These are phyloP conservation scores for Phytophthora pinifolia DNA, from an alignment of 352 stramenopile species.

Conservation along the genomic window DNA sequence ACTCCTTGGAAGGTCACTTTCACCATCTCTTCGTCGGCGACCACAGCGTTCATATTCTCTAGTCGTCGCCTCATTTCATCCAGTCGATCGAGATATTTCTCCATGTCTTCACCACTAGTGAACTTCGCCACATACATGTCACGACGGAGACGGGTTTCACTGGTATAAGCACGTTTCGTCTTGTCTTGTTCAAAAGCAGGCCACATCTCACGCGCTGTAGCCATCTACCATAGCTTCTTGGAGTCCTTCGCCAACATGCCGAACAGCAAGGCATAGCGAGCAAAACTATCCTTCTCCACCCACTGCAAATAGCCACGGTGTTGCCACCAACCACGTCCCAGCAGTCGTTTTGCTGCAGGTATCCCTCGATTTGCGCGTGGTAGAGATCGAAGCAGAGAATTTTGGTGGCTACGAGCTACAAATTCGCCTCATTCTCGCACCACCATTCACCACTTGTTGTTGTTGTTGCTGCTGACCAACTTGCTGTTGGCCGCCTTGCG, in stretches of 20 bases:
- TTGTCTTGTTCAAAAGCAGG: slow-evolving; percentile 1
- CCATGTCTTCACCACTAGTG: slow-evolving; percentile 2
- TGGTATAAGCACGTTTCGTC: slow-evolving; percentile 6
- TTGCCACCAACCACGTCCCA: neutral
- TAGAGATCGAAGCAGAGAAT: slow-evolving; percentile 5
- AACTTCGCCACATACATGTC: slow-evolving; percentile 9
- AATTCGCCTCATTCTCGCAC: neutral
- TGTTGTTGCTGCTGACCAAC: neutral
- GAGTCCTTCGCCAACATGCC: slow-evolving; percentile 4
- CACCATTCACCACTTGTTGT: slow-evolving; percentile 7
- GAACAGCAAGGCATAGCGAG: slow-evolving; percentile 1
- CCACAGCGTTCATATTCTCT: slow-evolving; percentile 11
- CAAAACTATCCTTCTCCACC: slow-evolving; percentile 3
- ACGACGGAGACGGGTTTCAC: slow-evolving; percentile 7
- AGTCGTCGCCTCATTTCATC: slow-evolving; percentile 5
- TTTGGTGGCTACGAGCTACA: slow-evolving; percentile 1
- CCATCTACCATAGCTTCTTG: slow-evolving; percentile 9
- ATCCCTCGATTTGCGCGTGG: neutral
- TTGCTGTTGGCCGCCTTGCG: neutral
- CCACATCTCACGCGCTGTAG: slow-evolving; percentile 8
- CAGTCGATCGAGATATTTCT: slow-evolving; percentile 15
- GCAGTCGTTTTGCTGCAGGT: neutral
- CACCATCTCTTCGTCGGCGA: slow-evolving; percentile 4
- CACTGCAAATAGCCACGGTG: neutral
- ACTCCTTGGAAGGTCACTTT: slow-evolving; percentile 6